Conservation (phyloP, 768 basidiomycete species). For the Boletus tylopilopsis region DNA sequence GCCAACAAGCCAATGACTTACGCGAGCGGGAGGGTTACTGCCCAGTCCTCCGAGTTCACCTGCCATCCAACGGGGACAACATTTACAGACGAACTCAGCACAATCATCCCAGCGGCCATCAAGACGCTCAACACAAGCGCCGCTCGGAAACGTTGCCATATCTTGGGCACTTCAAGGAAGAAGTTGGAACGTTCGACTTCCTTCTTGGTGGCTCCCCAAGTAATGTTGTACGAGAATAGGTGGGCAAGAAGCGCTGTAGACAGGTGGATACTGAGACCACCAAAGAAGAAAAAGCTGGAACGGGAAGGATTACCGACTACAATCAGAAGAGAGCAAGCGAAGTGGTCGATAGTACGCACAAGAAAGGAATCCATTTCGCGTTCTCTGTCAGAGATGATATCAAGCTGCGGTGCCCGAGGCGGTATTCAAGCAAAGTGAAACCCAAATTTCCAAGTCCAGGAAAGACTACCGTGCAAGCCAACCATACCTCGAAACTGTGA, state of each 20-base stretch:
- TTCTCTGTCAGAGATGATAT: slow-evolving; percentile 24
- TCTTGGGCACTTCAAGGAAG: slow-evolving; percentile 84
- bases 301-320: background rate
- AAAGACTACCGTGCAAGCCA: slow-evolving; percentile 74
- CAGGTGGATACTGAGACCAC: slow-evolving; percentile 52
- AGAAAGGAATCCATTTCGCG: slow-evolving; percentile 35
- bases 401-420: slow-evolving; percentile 46
- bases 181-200: slow-evolving; percentile 90
- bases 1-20: slow-evolving; percentile 11
- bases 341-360: slow-evolving; percentile 20
- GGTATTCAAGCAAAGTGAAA: slow-evolving; percentile 72
- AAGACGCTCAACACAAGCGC: slow-evolving; percentile 54
- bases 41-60: slow-evolving; percentile 59
- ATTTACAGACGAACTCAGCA: slow-evolving; percentile 41
- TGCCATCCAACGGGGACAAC: slow-evolving; percentile 67
- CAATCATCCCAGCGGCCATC: slow-evolving; percentile 47
- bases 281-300: slow-evolving; percentile 48
- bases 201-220: slow-evolving; percentile 66
- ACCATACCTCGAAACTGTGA: slow-evolving; percentile 77
- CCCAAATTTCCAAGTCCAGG: slow-evolving; percentile 70
- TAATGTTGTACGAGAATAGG: slow-evolving; percentile 55
- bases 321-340: background rate
- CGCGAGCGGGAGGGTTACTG: slow-evolving; percentile 73
- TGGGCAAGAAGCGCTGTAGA: slow-evolving; percentile 51
- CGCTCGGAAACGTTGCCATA: slow-evolving; percentile 73